Conservation (phyloP, 1,139 yeast genomes). For the Scheffersomyces lignicola region DNA sequence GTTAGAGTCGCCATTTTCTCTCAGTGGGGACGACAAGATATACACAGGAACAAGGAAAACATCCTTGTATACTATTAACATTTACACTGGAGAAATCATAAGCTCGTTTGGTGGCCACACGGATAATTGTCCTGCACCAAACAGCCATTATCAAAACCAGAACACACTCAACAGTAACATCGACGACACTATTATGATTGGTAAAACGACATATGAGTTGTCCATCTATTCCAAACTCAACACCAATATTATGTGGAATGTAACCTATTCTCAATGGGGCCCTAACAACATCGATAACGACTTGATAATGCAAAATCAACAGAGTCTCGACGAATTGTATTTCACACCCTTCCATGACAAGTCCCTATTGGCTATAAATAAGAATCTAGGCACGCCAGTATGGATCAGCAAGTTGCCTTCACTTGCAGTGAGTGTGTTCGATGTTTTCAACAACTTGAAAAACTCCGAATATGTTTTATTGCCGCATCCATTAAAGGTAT, state of each 20-base stretch:
- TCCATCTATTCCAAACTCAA: constrained; percentile 53
- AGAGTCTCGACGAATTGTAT: constrained; percentile 68
- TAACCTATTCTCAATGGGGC: constrained; percentile 89
- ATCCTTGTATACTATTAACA: constrained; percentile 71
- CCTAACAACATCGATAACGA: constrained; percentile 84
- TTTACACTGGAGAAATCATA: constrained; percentile 74
- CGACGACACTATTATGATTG: constrained; percentile 43
- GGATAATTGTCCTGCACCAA: constrained; percentile 35
- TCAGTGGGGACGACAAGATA: constrained; percentile 80
- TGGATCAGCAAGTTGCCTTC: constrained; percentile 77
- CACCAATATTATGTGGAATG: constrained; percentile 76
- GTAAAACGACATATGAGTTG: constrained; percentile 50
- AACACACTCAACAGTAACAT: constrained; percentile 9
- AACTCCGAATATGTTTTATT: constrained; percentile 44
- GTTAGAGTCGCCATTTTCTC: constrained; percentile 77
- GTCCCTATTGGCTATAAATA: constrained; percentile 66
- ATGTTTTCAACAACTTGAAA: constrained; percentile 49
- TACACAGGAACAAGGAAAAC: constrained; percentile 86
- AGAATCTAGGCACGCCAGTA: constrained; percentile 63
- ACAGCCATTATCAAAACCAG: constrained; percentile 18
- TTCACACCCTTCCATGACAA: constrained; percentile 84
- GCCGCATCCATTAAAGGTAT: constrained; percentile 63
- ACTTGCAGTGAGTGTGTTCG: constrained; percentile 72
- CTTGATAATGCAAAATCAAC: constrained; percentile 50
- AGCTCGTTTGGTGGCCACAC: constrained; percentile 60